phyloP scores from a whole-genome alignment of 2,329 filamentous ascomycete species.

The Cyclaneusma minus region DNA sequence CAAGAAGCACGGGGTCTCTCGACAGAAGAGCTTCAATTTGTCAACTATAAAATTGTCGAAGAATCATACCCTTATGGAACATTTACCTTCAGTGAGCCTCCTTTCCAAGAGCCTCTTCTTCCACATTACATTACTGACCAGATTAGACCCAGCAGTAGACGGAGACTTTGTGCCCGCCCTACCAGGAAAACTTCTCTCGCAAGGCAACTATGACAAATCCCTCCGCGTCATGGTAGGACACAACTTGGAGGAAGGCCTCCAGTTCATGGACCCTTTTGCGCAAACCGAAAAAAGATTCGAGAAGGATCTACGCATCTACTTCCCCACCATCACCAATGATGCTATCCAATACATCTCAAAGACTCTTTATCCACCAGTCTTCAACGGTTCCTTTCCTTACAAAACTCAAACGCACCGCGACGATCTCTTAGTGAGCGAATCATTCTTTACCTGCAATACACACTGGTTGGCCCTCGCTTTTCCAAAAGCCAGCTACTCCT shows the following conservation, averaged over 20 bases:
- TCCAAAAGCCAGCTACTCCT: constrained; percentile 28
- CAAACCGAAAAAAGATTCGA: constrained; percentile 5
- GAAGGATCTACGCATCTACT: constrained; percentile 1
- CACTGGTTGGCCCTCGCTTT: constrained; percentile 29
- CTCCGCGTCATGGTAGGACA: constrained; percentile 29
- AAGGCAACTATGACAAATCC: constrained; percentile 26
- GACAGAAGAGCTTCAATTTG: constrained; percentile 5
- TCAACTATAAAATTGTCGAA: constrained; percentile 16
- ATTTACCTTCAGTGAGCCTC: constrained; percentile 23
- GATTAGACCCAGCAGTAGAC: constrained; percentile 29
- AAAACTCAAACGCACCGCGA: constrained; percentile 24
- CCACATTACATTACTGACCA: constrained; percentile 1
- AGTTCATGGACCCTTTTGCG: constrained; percentile 22
- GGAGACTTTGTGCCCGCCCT: constrained; percentile 30
- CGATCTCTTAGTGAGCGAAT: constrained; percentile 25
- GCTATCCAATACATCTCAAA: constrained; percentile 1
- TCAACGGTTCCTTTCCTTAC: constrained; percentile 1
- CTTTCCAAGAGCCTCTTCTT: too few species aligned
- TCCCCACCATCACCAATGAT: neutral
- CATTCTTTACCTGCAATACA: constrained; percentile 31
- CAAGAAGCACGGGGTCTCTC: constrained; percentile 13
- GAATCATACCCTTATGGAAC: constrained; percentile 21
- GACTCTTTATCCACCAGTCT: constrained; percentile 2
- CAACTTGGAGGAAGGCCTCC: constrained; percentile 25
- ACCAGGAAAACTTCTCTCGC: constrained; percentile 27